Conservation (phyloP, 2,329 filamentous ascomycete genomes). For the Phialemoniopsis sp. region DNA sequence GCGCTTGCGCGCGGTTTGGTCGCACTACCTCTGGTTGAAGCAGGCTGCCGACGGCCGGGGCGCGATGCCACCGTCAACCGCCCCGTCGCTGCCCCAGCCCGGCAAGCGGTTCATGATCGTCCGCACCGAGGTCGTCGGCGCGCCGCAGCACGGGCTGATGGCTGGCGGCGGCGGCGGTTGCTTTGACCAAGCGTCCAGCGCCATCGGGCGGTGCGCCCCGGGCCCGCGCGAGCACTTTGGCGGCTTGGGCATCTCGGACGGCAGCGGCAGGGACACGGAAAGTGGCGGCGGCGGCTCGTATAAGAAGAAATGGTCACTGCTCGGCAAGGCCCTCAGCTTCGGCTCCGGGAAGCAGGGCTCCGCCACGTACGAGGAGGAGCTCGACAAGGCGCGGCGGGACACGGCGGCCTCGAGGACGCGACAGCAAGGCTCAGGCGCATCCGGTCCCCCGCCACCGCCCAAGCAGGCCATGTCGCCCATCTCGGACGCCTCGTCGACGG, state of each 20-base stretch:
- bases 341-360: conserved; percentile 14
- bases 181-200: conserved; percentile 32
- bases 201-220: conserved; percentile 74
- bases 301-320: conserved; percentile 59
- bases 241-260: conserved; percentile 8
- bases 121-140: conserved; percentile 65
- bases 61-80: conserved; percentile 63
- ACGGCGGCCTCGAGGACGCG: conserved; percentile 38
- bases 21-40: conserved; percentile 73
- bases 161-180: too few species aligned
- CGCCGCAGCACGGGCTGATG: conserved; percentile 41
- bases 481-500: conserved; percentile 48
- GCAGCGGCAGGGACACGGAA: conserved; percentile 14
- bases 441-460: conserved; percentile 25
- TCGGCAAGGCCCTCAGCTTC: conserved; percentile 59
- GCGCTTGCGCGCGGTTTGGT: conserved; percentile 70
- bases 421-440: conserved; percentile 7
- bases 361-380: conserved; percentile 34
- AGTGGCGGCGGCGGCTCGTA: conserved; percentile 25
- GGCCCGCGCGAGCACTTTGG: conserved; percentile 35
- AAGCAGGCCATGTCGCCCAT: conserved; percentile 30
- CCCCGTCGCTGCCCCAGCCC: conserved; percentile 79
- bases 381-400: conserved; percentile 46
- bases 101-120: conserved; percentile 86
- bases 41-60: conserved; percentile 56